Evolutionary conservation across 2,329 filamentous ascomycete species (phyloP).

Genomic region (Colletotrichum eremochloae): DNA sequence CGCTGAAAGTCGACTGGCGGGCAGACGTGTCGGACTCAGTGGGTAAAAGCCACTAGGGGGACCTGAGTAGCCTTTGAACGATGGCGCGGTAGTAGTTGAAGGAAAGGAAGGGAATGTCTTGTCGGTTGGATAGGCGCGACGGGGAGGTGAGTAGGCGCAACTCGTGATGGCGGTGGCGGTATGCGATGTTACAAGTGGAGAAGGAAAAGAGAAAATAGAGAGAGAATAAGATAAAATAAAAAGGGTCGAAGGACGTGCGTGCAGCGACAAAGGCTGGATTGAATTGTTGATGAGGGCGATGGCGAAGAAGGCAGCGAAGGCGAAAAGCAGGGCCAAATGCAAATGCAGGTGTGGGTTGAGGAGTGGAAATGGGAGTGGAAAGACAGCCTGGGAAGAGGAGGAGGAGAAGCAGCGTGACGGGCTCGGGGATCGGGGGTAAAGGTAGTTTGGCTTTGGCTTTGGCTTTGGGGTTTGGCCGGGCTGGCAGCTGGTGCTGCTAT

Average conservation of each 20-base stretch:
- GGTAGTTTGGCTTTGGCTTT: slow-evolving; percentile 18
- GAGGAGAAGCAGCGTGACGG: slow-evolving; percentile 22
- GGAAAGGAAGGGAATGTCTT: slow-evolving; percentile 15
- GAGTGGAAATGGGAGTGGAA: slow-evolving; percentile 27
- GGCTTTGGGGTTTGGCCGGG: slow-evolving; percentile 24
- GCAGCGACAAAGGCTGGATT: slow-evolving; percentile 15
- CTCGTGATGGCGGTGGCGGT: background rate
- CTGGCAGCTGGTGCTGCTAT: slow-evolving; percentile 10
- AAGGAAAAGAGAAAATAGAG: background rate
- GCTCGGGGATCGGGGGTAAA: slow-evolving; percentile 26
- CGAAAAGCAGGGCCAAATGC: slow-evolving; percentile 27
- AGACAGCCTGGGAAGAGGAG: slow-evolving; percentile 20
- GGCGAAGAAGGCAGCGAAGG: slow-evolving; percentile 19
- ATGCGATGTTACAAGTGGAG: slow-evolving; percentile 20
- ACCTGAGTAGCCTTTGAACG: slow-evolving; percentile 4
- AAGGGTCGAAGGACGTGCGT: slow-evolving; percentile 24
- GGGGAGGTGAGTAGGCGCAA: slow-evolving; percentile 5
- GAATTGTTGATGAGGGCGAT: slow-evolving; percentile 19
- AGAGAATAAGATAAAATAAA: background rate
- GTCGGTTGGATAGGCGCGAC: slow-evolving; percentile 12
- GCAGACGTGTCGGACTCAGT: slow-evolving; percentile 28
- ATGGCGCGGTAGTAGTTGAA: slow-evolving; percentile 33
- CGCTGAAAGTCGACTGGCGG: slow-evolving; percentile 35
- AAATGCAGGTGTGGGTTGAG: slow-evolving; percentile 29
- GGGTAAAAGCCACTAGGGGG: slow-evolving; percentile 5